Conservation (phyloP, 306 rosid species). For the Luffa aegyptiaca region DNA sequence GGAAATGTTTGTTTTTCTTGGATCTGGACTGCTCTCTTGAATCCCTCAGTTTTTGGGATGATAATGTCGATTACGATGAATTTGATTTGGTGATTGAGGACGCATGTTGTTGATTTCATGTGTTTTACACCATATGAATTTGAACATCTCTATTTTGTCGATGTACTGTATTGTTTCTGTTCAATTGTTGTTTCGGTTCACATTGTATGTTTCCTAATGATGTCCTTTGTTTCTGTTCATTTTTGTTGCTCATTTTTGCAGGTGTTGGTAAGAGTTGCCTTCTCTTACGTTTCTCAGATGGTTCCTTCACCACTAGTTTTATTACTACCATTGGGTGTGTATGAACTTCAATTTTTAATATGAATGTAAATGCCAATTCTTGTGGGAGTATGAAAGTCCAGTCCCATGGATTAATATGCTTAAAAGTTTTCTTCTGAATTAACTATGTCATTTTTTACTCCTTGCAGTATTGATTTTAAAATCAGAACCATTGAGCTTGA, state of each 20-base stretch:
- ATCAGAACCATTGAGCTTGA: conserved; percentile 89
- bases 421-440: conserved; percentile 13
- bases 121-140: not conserved
- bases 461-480: conserved; percentile 89
- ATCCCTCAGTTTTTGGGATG: not conserved
- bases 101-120: not conserved
- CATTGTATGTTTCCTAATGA: not conserved
- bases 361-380: not conserved
- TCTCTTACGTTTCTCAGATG: conserved; percentile 93
- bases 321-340: conserved; percentile 91
- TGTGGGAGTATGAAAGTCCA: not conserved
- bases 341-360: not conserved
- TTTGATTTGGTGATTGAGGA: not conserved
- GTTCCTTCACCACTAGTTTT: conserved; percentile 89
- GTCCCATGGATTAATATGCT: not conserved
- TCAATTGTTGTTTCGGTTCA: not conserved
- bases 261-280: conserved; percentile 99
- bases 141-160: not conserved
- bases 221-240: not conserved
- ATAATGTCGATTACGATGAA: not conserved
- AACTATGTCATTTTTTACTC: conserved; percentile 8
- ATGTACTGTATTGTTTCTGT: not conserved
- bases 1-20: not conserved
- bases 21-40: not conserved
- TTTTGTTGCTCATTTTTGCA: conserved; percentile 24